Evolutionary conservation across 305 asterid species (phyloP), one percentile per base, ranked within the genome.

Genomic region (Rubia occidens): DNA sequence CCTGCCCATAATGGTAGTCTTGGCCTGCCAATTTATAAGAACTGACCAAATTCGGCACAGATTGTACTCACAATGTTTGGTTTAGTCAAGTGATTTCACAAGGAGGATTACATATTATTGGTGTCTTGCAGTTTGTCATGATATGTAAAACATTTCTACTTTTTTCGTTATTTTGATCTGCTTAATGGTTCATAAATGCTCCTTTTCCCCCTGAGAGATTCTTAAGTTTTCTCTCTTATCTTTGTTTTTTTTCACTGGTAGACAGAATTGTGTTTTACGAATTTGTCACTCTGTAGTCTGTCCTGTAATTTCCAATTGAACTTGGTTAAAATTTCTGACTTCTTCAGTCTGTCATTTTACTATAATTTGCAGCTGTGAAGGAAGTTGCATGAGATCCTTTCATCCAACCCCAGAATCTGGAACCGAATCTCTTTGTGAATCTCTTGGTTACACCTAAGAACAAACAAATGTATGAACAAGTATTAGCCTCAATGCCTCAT

Each of bases 381-480:
- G 96, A 75, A 84, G 88, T 79, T 89, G 96, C 86, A 80, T 85
- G 77, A 82, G 94, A 78, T 87, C 96, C 69, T 89, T 89, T 79
- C 96, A 87, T 81, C 86, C 88, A 72, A 81, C 91, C 60, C 64
- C 79, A 72, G 85, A 82, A 77, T 82, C 88, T 63, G 96, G 96
- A 44, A 76, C 72, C 67, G 74, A 63, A 58, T 81, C 90, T 63
- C 44, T 37, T 49, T 89, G 96, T 77, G 87, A 87, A 82, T 81
- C 96, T 73, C 96, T 87, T 77, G 76, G 91, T 63, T 85, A 78
- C 77, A 84, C 66, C 73, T 70, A 21, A 66, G 80, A 75, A 67
- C 84, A 83, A 79, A 82, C 85, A 77, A 78, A 81, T 59, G 86
- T 87, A 83, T 29, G 82, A 43, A 68, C 11, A 58, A 24, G 60